Conservation (phyloP, 257 asterid genomes). For the Verbascum thapsus region DNA sequence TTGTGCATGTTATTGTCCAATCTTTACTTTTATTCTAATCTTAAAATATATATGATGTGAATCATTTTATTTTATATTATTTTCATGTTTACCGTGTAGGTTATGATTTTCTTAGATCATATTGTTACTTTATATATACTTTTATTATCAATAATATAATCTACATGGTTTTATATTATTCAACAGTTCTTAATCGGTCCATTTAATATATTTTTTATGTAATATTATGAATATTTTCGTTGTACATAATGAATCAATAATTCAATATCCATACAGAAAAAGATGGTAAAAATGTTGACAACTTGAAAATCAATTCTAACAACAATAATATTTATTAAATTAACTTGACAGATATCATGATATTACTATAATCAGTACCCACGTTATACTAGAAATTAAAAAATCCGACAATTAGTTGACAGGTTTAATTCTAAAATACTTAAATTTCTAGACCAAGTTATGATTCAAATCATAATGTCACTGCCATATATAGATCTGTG, state of each 20-base stretch:
- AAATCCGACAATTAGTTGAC: neutral
- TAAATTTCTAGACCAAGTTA: slow-evolving; percentile 8
- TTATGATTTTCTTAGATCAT: too few relatives aligned
- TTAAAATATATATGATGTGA: neutral
- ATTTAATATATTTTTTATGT: too few relatives aligned
- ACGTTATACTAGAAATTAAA: slow-evolving; percentile 15
- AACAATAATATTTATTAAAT: neutral
- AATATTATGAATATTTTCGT: too few relatives aligned
- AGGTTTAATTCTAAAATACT: neutral
- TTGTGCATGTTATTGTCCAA: neutral
- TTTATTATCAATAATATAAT: too few relatives aligned
- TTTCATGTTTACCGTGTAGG: too few relatives aligned
- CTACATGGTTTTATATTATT: too few relatives aligned
- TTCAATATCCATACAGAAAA: too few relatives aligned
- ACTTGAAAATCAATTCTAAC: neutral
- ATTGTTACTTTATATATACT: too few relatives aligned
- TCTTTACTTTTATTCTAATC: neutral
- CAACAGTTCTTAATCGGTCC: too few relatives aligned
- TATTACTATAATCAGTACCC: slow-evolving; percentile 16
- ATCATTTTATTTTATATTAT: neutral
- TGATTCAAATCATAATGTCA: neutral
- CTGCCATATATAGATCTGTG: too few relatives aligned
- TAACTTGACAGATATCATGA: slow-evolving; percentile 8
- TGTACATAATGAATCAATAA: too few relatives aligned
- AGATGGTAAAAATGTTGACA: slow-evolving; percentile 2